These are phyloP conservation scores for Anethum foeniculum DNA, from an alignment of 140 eudicot genomes.

Conservation along the genomic window DNA sequence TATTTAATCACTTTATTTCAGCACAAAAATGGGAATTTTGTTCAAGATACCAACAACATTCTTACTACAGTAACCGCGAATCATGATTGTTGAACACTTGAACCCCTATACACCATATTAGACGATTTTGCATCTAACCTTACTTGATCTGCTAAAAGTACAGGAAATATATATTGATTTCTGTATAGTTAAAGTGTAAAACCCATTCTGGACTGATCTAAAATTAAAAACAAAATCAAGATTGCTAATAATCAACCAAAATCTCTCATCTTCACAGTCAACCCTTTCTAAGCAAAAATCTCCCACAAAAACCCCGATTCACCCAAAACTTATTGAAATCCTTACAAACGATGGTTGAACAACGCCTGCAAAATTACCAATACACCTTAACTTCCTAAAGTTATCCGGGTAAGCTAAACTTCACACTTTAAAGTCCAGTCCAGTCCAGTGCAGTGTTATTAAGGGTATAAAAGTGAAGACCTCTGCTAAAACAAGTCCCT, in stretches of 20 bases:
- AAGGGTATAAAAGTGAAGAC: not conserved
- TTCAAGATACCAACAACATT: not conserved
- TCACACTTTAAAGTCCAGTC: no score
- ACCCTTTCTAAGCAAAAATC: not conserved
- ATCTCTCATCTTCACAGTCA: not conserved
- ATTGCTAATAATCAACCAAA: not conserved
- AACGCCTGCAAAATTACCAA: not conserved
- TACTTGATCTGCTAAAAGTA: not conserved
- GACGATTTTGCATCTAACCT: not conserved
- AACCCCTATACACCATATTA: not conserved
- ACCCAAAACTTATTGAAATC: no score
- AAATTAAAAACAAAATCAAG: not conserved
- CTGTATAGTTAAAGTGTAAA: not conserved
- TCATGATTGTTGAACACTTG: not conserved
- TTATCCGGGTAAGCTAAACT: not conserved
- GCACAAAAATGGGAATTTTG: no score
- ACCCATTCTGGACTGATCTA: not conserved
- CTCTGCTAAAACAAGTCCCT: no score
- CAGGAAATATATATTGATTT: not conserved
- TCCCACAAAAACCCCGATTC: not conserved
- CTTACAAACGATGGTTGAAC: no score
- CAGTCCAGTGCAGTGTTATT: not conserved
- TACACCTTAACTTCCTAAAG: not conserved
- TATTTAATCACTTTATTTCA: not conserved
- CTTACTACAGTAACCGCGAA: not conserved